Evolutionary conservation across 2,329 filamentous ascomycete species (phyloP).

Genomic region (Penicillium brevicompactum): DNA sequence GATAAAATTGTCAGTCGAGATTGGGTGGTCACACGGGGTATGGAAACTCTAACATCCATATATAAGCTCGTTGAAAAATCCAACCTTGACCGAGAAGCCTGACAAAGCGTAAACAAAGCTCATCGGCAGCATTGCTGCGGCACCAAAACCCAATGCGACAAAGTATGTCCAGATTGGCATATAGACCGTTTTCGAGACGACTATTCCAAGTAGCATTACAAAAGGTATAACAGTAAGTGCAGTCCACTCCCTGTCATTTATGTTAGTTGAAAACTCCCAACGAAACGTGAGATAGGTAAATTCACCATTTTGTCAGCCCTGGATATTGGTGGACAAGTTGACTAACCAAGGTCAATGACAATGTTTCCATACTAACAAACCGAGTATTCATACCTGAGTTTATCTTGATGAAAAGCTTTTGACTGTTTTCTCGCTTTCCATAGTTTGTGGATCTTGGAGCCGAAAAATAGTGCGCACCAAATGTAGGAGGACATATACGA

Average conservation of each 20-base stretch:
- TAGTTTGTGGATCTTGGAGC: background rate
- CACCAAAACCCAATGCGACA: background rate
- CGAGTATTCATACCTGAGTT: background rate
- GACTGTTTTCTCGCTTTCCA: background rate
- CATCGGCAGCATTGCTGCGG: background rate
- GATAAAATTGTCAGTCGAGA: background rate
- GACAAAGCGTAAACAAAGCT: background rate
- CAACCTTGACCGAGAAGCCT: background rate
- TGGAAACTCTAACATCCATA: background rate
- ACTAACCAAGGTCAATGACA: background rate
- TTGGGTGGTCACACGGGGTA: too few relatives aligned
- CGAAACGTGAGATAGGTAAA: slow-evolving; percentile 4
- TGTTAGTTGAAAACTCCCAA: background rate
- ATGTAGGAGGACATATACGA: background rate
- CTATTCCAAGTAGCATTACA: background rate
- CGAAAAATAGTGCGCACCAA: background rate
- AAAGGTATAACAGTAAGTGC: background rate
- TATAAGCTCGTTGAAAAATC: background rate
- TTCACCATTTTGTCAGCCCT: slow-evolving; percentile 2
- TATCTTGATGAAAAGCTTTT: background rate
- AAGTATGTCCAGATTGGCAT: background rate
- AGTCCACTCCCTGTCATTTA: background rate
- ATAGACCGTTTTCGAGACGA: background rate
- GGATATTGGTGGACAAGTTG: background rate
- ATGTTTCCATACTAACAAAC: background rate